Evolutionary conservation across 2,329 filamentous ascomycete species (phyloP), one percentile per base, ranked within the genome.

Genomic region (Trichoderma pleuroti): DNA sequence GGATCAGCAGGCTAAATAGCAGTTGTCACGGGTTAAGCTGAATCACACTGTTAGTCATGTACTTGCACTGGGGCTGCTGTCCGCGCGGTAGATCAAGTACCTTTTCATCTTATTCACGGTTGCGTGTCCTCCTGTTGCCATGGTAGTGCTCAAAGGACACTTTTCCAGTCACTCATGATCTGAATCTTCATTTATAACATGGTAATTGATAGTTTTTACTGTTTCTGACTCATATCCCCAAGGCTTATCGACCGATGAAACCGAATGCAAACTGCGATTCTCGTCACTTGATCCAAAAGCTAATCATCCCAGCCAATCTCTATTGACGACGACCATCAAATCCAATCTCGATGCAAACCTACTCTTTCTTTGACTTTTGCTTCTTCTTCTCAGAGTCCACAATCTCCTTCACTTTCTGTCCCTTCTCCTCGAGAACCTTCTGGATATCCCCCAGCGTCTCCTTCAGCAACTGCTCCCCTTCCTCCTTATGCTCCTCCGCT

Each of bases 381-480:
- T 52, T 10, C 74, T 87, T 83, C 79, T 86, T 83, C 18, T 83
- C 86, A 75, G 87, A 85, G 2, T 89, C 82, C 4, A 81, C 81
- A 74, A 91, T 84, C 73, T 91, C 86, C 76, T 90, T 83, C 0
- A 87, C 85, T 79, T 87, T 83, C 61, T 85, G 77, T 0, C 83
- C 82, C 81, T 87, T 86, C 77, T 87, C 87, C 79, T 90, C 87
- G 54, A 92, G 81, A 34, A 92, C 85, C 78, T 90, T 83, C 77
- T 86, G 84, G 60, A 93, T 81, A 78, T 93, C 90, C 57, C 90
- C 85, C 62, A 92, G 83, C 0, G 91, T 91, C 77, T 92, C 90
- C 80, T 89, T 89, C 65, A 92, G 79, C 46, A 93, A 82, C 79
- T 89, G 86, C 83, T 93, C 87, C 3, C 90, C 91, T 78, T 93